A percentile compares a stretch with the other conserved stretches of the same genome.
Evolutionary conservation across 2,329 filamentous ascomycete genomes (phyloP).

Genomic region (Fusarium sp.): DNA sequence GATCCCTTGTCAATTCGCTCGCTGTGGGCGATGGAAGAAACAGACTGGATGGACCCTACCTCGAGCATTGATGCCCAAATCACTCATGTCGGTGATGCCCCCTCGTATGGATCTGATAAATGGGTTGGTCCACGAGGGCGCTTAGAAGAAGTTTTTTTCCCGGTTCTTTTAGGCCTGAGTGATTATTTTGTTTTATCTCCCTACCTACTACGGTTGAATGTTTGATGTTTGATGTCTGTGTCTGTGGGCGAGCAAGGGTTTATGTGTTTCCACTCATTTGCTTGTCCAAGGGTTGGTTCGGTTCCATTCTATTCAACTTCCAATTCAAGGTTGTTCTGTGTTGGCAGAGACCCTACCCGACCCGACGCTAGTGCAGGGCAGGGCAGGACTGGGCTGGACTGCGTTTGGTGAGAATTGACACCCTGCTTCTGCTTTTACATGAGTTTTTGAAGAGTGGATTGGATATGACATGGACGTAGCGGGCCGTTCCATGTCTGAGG

Average conservation of each 20-base stretch:
- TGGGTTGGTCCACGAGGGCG: constrained; percentile 38
- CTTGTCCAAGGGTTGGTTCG: constrained; percentile 6
- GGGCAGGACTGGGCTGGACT: constrained; percentile 6
- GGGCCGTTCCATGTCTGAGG: constrained; percentile 41
- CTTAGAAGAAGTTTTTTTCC: constrained; percentile 25
- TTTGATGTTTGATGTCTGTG: neutral
- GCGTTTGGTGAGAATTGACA: constrained; percentile 5
- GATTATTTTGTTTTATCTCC: neutral
- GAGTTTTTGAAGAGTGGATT: constrained; percentile 16
- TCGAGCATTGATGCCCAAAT: constrained; percentile 42
- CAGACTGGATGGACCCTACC: constrained; percentile 8
- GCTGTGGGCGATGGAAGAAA: constrained; percentile 18
- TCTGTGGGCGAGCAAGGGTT: constrained; percentile 33
- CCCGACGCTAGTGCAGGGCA: constrained; percentile 26
- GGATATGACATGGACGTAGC: constrained; percentile 8
- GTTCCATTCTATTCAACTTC: constrained; percentile 22
- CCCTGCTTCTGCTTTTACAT: constrained; percentile 26
- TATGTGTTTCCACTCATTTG: neutral
- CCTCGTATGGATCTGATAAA: constrained; percentile 23
- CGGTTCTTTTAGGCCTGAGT: neutral
- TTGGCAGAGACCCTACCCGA: constrained; percentile 26
- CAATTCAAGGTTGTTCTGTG: constrained; percentile 32
- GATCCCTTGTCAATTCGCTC: constrained; percentile 15
- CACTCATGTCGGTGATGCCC: constrained; percentile 38
- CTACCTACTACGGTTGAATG: neutral